These are phyloP conservation scores for Eremothecium coryli DNA, from an alignment of 1,139 yeast genomes.

Conservation along the genomic window DNA sequence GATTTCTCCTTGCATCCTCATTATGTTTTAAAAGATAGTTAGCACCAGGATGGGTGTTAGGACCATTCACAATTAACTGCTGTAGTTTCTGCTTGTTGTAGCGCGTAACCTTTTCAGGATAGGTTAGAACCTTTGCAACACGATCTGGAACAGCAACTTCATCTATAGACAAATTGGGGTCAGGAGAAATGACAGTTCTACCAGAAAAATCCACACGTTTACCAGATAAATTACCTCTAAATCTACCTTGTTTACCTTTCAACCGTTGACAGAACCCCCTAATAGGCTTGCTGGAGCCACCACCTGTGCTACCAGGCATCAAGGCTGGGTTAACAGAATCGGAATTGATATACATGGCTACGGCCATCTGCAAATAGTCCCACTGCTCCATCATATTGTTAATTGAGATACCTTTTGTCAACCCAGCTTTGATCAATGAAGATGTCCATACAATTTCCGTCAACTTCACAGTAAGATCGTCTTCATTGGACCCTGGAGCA, in stretches of 20 bases:
- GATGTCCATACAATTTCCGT: conserved; percentile 97
- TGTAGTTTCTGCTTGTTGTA: conserved; percentile 77
- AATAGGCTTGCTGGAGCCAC: conserved; percentile 68
- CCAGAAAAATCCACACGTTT: conserved; percentile 98
- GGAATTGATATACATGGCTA: conserved; percentile 95
- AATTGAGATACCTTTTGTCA: conserved; percentile 88
- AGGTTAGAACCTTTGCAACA: conserved; percentile 91
- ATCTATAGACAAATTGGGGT: conserved; percentile 88
- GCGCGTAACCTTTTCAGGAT: conserved; percentile 89
- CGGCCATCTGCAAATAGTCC: conserved; percentile 92
- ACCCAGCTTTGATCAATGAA: conserved; percentile 84
- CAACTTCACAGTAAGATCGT: conserved; percentile 89
- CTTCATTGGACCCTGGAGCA: conserved; percentile 83
- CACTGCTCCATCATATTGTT: conserved; percentile 96
- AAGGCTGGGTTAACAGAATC: conserved; percentile 85
- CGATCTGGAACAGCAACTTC: conserved; percentile 98
- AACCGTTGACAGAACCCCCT: conserved; percentile 95
- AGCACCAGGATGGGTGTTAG: conserved; percentile 91
- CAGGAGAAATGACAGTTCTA: conserved; percentile 97
- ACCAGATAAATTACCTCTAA: conserved; percentile 95
- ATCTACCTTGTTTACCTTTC: conserved; percentile 98
- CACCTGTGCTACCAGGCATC: conserved; percentile 52
- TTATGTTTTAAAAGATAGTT: conserved; percentile 77
- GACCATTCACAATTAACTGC: conserved; percentile 69
- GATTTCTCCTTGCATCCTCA: conserved; percentile 78